Base-by-base conservation (phyloP, 2,329 filamentous ascomycete species). In the Xylariaceae sp. region DNA sequence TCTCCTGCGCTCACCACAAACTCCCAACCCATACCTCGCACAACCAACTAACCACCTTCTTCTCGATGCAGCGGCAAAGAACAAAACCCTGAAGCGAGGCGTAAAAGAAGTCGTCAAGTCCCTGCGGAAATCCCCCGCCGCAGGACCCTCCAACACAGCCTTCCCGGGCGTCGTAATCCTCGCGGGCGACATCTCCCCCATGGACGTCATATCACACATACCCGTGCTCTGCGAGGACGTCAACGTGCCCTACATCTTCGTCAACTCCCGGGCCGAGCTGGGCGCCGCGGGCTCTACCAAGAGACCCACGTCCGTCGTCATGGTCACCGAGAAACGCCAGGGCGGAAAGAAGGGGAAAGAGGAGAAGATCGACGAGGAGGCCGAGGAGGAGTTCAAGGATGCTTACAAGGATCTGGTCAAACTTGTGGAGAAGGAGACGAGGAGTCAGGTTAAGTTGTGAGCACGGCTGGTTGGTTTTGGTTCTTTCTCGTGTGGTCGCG, bases 101-200 rank as follows among this genome's bases (percentile, higher is more conserved):
- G 94, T 99, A 59, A 99, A 99, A 75, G 94, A 99, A 76, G 92
- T 96, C 67, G 91, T 97, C 75, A 99, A 99, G 77, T 87, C 91
- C 32, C 88, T 99, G 62, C 90, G 94, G 76, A 97, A 97, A 77
- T 92, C 90, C 12, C 80, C 88, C 50, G 71, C 82, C 61, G 81
- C 84, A 49, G 81, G 83, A n/a, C 80, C 83, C 53, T 79, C 82
- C 58, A 75, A 81, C 66, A 76, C 80, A 45, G 70, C 80, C 47
- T 77, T 84, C 64, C 85, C 88, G 40, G 80, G 84, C 59, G 80
- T 99, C 59, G 90, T 96, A 63, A 78, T 99, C 69, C 89, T 99
- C 61, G 94, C 94, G 33, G 94, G 89, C 62, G 94, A 99, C 73
- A 97, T 99, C 76, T 96, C 89, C 46, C 94, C 94, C 58, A 92